Conservation (phyloP, 1,139 yeast species). For the Saccharomyces hybrid region DNA sequence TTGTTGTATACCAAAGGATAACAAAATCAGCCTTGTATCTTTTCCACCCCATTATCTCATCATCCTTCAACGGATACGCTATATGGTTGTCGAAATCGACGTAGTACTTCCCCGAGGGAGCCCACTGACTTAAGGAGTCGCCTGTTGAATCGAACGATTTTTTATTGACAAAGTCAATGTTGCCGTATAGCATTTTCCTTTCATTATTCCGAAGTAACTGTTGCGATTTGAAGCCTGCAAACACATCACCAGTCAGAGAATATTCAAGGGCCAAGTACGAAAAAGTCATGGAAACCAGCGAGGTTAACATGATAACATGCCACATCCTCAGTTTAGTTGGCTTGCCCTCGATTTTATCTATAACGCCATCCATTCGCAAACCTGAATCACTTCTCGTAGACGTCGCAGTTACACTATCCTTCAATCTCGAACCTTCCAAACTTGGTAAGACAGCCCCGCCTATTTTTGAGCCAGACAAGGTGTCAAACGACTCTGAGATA, state of each 20-base stretch:
- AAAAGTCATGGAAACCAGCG: constrained; percentile 2
- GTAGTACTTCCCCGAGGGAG: constrained; percentile 13
- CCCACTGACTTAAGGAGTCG: constrained; percentile 7
- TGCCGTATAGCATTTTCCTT: constrained; percentile 4
- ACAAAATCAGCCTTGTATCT: constrained; percentile 9
- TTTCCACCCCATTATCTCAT: constrained; percentile 11
- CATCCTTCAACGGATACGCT: constrained; percentile 12
- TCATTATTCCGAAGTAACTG: neutral
- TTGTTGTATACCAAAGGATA: constrained; percentile 9
- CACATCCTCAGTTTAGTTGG: constrained; percentile 6
- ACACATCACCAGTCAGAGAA: constrained; percentile 3
- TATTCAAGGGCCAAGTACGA: neutral
- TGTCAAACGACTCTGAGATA: neutral
- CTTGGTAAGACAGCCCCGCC: neutral
- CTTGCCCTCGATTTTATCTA: neutral
- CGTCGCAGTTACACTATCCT: neutral
- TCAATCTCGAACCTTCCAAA: neutral
- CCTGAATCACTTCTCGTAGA: neutral
- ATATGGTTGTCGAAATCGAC: constrained; percentile 17
- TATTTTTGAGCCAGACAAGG: neutral
- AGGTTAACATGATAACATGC: constrained; percentile 9
- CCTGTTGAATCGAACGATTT: constrained; percentile 1
- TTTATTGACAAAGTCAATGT: constrained; percentile 8
- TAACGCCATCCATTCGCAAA: neutral
- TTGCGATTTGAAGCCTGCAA: constrained; percentile 6